Evolutionary conservation across 1,139 yeast genomes (phyloP).

Genomic region (Debaryomyces fabryi): DNA sequence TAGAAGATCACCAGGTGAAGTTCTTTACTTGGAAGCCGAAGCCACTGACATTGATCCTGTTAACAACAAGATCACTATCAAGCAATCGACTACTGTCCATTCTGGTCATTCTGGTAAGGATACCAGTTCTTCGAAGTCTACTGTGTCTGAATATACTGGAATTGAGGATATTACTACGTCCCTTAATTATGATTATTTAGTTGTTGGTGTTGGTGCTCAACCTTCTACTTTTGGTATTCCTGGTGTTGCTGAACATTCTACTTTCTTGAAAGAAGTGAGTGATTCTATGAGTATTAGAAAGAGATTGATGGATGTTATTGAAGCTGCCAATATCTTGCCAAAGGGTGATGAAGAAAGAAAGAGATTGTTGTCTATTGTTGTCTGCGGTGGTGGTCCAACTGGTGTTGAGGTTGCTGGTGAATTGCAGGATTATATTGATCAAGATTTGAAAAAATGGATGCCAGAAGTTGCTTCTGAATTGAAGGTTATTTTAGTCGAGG

Average conservation of each 20-base stretch:
- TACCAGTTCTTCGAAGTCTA: slow-evolving; percentile 54
- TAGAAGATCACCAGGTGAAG: slow-evolving; percentile 74
- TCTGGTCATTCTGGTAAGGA: slow-evolving; percentile 59
- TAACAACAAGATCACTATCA: slow-evolving; percentile 61
- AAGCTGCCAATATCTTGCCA: slow-evolving; percentile 78
- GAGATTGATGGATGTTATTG: slow-evolving; percentile 78
- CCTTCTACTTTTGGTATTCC: slow-evolving; percentile 93
- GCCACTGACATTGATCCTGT: slow-evolving; percentile 81
- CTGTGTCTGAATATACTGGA: slow-evolving; percentile 41
- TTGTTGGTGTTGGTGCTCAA: slow-evolving; percentile 90
- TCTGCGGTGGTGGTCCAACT: slow-evolving; percentile 96
- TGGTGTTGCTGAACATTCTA: slow-evolving; percentile 86
- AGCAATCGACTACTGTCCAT: slow-evolving; percentile 54
- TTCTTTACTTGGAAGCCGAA: slow-evolving; percentile 86
- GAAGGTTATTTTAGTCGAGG: slow-evolving; percentile 84
- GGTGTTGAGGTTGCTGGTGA: slow-evolving; percentile 98
- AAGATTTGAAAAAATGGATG: slow-evolving; percentile 85
- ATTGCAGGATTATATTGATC: slow-evolving; percentile 89
- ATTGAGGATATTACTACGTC: slow-evolving; percentile 51
- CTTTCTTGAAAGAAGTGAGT: slow-evolving; percentile 82
- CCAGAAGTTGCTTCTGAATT: slow-evolving; percentile 84
- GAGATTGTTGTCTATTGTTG: slow-evolving; percentile 78
- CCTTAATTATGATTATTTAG: slow-evolving; percentile 74
- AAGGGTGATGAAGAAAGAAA: slow-evolving; percentile 76
- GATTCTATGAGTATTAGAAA: slow-evolving; percentile 79